Percentiles rank a stretch among this genome's conserved stretches.
These are phyloP conservation scores for Sarocladium strictum DNA, from an alignment of 2,329 filamentous ascomycete species.

Conservation along the genomic window DNA sequence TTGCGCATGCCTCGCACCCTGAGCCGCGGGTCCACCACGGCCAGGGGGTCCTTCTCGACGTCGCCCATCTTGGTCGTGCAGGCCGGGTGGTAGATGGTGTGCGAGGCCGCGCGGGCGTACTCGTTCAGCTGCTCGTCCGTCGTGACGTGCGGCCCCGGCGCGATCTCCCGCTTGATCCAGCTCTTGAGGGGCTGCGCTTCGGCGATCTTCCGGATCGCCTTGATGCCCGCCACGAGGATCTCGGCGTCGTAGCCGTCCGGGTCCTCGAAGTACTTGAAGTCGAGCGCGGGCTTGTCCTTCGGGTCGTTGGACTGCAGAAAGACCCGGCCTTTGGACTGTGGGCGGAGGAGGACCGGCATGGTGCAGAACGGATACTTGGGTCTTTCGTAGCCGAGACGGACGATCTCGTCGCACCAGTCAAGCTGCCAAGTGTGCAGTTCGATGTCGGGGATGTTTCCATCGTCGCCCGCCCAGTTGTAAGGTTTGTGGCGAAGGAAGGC, in stretches of 20 bases:
- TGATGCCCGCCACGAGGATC: constrained; percentile 63
- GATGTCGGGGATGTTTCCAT: constrained; percentile 66
- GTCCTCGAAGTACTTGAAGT: constrained; percentile 76
- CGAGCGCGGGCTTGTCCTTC: constrained; percentile 62
- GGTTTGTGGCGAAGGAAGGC: constrained; percentile 70
- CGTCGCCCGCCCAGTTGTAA: constrained; percentile 51
- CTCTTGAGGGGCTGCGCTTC: constrained; percentile 62
- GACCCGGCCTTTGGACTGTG: constrained; percentile 61
- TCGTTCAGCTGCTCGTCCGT: constrained; percentile 66
- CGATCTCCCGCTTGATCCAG: constrained; percentile 70
- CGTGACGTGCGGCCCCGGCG: constrained; percentile 59
- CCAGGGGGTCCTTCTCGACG: constrained; percentile 48
- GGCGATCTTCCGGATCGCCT: constrained; percentile 60
- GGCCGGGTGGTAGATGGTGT: constrained; percentile 76
- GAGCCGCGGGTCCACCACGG: constrained; percentile 67
- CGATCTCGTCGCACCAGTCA: neutral
- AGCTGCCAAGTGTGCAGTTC: constrained; percentile 71
- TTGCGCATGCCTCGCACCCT: constrained; percentile 61
- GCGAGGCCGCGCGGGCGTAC: constrained; percentile 65
- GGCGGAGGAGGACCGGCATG: constrained; percentile 75
- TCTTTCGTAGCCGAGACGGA: constrained; percentile 48
- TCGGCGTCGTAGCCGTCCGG: constrained; percentile 69
- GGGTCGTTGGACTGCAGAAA: constrained; percentile 67
- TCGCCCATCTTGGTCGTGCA: constrained; percentile 80
- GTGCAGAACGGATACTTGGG: constrained; percentile 67